Evolutionary conservation across 768 basidiomycete species (phyloP).

Genomic region (Myochromella boudieri): DNA sequence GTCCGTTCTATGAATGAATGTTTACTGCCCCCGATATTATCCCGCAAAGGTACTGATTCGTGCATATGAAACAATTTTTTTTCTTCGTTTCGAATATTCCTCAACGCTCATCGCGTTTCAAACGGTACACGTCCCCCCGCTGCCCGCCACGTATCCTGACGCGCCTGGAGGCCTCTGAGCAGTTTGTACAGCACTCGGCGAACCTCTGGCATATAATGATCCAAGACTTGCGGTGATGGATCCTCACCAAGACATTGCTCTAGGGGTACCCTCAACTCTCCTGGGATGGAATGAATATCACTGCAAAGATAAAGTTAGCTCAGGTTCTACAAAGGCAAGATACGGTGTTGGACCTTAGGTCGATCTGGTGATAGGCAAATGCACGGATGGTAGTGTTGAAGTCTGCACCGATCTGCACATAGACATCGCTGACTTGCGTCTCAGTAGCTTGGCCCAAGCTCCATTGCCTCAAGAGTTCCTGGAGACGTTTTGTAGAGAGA

Average conservation of each 20-base stretch:
- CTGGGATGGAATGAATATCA: constrained; percentile 62
- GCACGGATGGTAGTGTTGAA: constrained; percentile 80
- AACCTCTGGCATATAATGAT: constrained; percentile 78
- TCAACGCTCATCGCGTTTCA: constrained; percentile 2
- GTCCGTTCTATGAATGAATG: too few relatives aligned
- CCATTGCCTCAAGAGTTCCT: constrained; percentile 74
- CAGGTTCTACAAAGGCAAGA: neutral
- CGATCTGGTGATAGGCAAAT: constrained; percentile 72
- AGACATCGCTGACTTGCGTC: constrained; percentile 81
- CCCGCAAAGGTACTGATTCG: too few relatives aligned
- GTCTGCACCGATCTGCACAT: constrained; percentile 85
- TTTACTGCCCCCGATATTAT: too few relatives aligned
- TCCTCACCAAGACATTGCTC: constrained; percentile 75
- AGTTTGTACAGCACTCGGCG: constrained; percentile 80
- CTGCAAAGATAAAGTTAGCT: constrained; percentile 29
- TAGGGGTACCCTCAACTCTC: constrained; percentile 62
- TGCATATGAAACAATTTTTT: too few relatives aligned
- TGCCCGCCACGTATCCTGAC: constrained; percentile 56
- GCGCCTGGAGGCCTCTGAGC: constrained; percentile 77
- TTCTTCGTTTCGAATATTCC: neutral
- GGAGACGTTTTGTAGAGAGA: constrained; percentile 79
- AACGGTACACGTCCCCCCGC: constrained; percentile 10
- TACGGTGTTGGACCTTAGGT: constrained; percentile 49
- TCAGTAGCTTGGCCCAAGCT: constrained; percentile 57
- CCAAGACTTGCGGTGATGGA: constrained; percentile 69